Evolutionary conservation across 2,329 filamentous ascomycete species (phyloP).

Genomic region (Ambrosiella cleistominuta): DNA sequence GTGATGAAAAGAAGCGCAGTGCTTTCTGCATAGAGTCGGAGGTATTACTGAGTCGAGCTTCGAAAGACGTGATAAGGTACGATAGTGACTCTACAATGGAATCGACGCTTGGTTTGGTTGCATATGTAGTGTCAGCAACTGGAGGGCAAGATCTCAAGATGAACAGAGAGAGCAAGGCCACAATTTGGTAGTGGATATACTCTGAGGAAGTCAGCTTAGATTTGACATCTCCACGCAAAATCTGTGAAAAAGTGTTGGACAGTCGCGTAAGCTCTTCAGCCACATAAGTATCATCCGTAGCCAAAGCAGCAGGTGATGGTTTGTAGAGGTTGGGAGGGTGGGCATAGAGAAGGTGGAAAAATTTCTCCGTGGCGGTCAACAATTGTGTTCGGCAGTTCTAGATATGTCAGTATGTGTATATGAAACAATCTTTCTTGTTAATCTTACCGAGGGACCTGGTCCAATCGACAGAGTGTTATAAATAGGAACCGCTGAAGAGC

Average conservation of each 20-base stretch:
- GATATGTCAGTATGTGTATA: constrained; percentile 12
- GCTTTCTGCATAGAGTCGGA: constrained; percentile 1
- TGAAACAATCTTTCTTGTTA: background rate
- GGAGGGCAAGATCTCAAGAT: constrained; percentile 10
- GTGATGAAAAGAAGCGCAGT: constrained; percentile 15
- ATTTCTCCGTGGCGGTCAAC: constrained; percentile 31
- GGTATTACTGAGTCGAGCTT: constrained; percentile 1
- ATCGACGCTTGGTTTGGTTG: constrained; percentile 3
- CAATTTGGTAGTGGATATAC: constrained; percentile 25
- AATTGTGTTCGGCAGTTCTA: constrained; percentile 34
- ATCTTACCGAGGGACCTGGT: constrained; percentile 31
- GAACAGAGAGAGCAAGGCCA: constrained; percentile 24
- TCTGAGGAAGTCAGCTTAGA: constrained; percentile 25
- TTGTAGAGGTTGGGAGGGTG: constrained; percentile 35
- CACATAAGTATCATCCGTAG: constrained; percentile 28
- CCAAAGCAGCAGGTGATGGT: constrained; percentile 21
- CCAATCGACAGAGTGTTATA: constrained; percentile 31
- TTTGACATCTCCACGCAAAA: constrained; percentile 18
- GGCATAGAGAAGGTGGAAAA: constrained; percentile 31
- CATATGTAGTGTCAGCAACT: background rate
- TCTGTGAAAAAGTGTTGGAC: constrained; percentile 25
- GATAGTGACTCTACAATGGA: constrained; percentile 8
- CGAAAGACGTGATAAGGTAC: constrained; percentile 7
- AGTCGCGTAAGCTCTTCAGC: constrained; percentile 26
- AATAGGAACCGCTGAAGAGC: constrained; percentile 22